Percentiles rank a stretch among this genome's conserved stretches.
These are phyloP conservation scores for Pelomyxa schiedti DNA, from an alignment of 78 protist species.

Conservation along the genomic window DNA sequence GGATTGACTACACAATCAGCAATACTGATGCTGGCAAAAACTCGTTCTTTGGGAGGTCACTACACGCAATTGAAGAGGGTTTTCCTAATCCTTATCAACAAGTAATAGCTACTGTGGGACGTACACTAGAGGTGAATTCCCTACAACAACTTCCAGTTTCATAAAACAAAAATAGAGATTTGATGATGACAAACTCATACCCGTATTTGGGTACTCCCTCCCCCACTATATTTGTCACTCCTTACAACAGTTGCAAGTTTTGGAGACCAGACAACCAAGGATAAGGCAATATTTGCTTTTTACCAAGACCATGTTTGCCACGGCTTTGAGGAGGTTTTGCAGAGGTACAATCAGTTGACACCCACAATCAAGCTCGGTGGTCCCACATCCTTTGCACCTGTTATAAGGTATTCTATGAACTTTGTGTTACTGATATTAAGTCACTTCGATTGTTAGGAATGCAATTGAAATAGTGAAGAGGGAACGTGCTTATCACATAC, in stretches of 20 bases:
- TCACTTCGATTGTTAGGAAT: too few relatives aligned
- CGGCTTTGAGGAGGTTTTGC: constrained; percentile 4
- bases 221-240: background rate
- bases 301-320: background rate
- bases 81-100: constrained; percentile 11
- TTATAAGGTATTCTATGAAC: too few relatives aligned
- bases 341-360: background rate
- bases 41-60: constrained; percentile 1
- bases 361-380: background rate
- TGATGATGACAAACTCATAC: constrained; percentile 10
- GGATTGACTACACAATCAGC: constrained; percentile 16
- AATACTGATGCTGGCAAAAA: constrained; percentile 3
- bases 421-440: too few relatives aligned
- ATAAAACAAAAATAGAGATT: background rate
- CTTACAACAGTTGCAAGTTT: too few relatives aligned
- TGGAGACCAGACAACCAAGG: background rate
- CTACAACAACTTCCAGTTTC: background rate
- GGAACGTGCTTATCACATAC: background rate
- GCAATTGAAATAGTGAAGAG: background rate
- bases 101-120: constrained; percentile 11
- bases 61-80: background rate
- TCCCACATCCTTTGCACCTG: constrained; percentile 5
- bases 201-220: background rate
- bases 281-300: background rate
- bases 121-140: constrained; percentile 4